A percentile compares a stretch with the other conserved stretches of the same genome.
phyloP scores from a whole-genome alignment of 768 basidiomycete genomes.

The Lactarius psammicola region DNA sequence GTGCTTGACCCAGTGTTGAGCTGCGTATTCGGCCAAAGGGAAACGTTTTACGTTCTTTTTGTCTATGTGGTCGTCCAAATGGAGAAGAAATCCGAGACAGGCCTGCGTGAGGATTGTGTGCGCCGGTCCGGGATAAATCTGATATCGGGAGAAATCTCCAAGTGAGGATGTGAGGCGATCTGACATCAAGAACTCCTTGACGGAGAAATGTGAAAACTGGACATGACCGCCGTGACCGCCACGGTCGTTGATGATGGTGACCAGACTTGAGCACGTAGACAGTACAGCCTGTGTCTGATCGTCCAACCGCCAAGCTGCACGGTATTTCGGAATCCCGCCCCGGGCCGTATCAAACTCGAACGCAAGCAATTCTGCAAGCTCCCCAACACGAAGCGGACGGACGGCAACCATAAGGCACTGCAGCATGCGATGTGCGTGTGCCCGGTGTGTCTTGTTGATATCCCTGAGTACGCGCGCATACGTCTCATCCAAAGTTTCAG shows the following conservation, averaged over 20 bases:
- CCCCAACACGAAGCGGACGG: not conserved
- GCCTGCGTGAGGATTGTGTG: not conserved
- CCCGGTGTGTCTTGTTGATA: not conserved
- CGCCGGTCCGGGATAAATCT: not conserved
- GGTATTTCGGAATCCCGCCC: slow-evolving; percentile 1
- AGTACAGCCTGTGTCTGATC: not conserved
- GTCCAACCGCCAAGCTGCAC: not conserved
- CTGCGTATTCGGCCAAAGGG: not conserved
- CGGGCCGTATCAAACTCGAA: not conserved
- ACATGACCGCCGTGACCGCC: not conserved
- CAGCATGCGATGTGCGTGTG: not conserved
- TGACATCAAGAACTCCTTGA: not conserved
- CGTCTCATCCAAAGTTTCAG: not conserved
- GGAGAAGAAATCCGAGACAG: not conserved
- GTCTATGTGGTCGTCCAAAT: not conserved
- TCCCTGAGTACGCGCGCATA: not conserved
- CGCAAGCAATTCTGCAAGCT: not conserved
- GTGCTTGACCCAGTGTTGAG: too few species aligned
- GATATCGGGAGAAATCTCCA: not conserved
- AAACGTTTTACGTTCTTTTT: not conserved
- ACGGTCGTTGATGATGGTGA: not conserved
- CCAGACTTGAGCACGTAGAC: not conserved
- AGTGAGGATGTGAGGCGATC: too few species aligned
- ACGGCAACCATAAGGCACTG: not conserved
- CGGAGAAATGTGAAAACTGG: not conserved